Evolutionary conservation across 768 basidiomycete genomes (phyloP), one percentile per base, ranked within the genome.

Genomic region (Cystobasidium tubakii): DNA sequence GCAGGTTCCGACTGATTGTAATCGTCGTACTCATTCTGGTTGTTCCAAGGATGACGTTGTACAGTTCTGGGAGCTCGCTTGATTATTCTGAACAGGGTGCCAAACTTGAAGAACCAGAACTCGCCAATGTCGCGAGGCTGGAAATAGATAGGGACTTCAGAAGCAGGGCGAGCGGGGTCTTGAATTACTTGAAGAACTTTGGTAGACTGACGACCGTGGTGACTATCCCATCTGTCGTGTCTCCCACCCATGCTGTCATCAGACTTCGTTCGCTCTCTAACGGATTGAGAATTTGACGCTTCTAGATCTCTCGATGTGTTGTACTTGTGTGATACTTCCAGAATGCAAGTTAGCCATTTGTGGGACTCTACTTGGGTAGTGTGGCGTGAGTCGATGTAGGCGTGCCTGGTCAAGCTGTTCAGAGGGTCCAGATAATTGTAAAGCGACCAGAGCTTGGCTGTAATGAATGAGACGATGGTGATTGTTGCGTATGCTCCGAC

Each of bases 381-480:
- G 55, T 71, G 69, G 21, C 29, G 27, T 19, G 54, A 57, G 31
- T 71, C 69, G 13, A 71, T 71, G 13, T 43, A 71, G 9, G 69
- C 55, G 19, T 34, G 27, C 23, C 55, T 55, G 29, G 54, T 21
- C 9, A 71, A 44, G 33, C 29, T 60, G 42, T 71, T 71, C 9
- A 71, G 31, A 2, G 69, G 69, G 31, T 71, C 69, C 10, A 71
- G 33, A 44, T 71, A 71, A 34, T 31, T 34, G 69, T 57, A 71
- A 25, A 57, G 29, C 7, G n/a, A n/a, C 55, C 69, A 34, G 66
- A 67, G 23, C 50, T 67, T 67, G 27, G 43, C 44, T 23, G 44
- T 54, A 29, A 67, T 67, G 66, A 67, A 67, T 13, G 39, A 46
- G 4, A 67, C 15, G 4, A 67, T 33, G 2, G 66, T 46, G 13